These are phyloP conservation scores for Solanum hybrid DNA, from an alignment of 305 asterid genomes.

Conservation along the genomic window DNA sequence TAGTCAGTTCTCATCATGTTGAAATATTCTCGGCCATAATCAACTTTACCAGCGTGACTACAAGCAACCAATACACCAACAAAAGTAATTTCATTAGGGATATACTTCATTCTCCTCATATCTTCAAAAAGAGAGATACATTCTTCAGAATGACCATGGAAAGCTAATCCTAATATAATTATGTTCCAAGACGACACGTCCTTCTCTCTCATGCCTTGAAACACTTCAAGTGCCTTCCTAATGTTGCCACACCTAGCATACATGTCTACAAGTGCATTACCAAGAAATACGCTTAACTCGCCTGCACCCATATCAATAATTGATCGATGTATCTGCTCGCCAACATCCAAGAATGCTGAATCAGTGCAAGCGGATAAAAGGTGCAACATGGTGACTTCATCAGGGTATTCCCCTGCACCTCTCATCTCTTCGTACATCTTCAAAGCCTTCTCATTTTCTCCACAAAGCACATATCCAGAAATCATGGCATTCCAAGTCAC, in stretches of 20 bases:
- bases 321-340: slow-evolving; percentile 45
- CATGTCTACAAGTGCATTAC: slow-evolving; percentile 65
- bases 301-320: slow-evolving; percentile 31
- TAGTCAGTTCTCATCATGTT: slow-evolving; percentile 30
- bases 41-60: slow-evolving; percentile 53
- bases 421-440: slow-evolving; percentile 50
- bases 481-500: slow-evolving; percentile 65
- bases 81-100: slow-evolving; percentile 48
- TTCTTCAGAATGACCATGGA: slow-evolving; percentile 39
- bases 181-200: slow-evolving; percentile 53
- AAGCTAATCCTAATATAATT: slow-evolving; percentile 44
- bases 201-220: slow-evolving; percentile 39
- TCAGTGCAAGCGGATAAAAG: slow-evolving; percentile 62
- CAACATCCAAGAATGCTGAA: slow-evolving; percentile 46
- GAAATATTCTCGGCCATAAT: slow-evolving; percentile 44
- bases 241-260: slow-evolving; percentile 59
- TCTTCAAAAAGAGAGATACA: slow-evolving; percentile 45
- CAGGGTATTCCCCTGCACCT: slow-evolving; percentile 32
- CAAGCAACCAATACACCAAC: slow-evolving; percentile 49
- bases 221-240: slow-evolving; percentile 36
- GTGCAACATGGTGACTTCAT: slow-evolving; percentile 53
- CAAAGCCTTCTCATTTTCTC: slow-evolving; percentile 34
- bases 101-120: slow-evolving; percentile 38
- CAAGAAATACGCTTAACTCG: slow-evolving; percentile 24
- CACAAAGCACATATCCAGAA: slow-evolving; percentile 44